Base-by-base conservation (phyloP, 306 rosid genomes). In the Prunus davidiana region DNA sequence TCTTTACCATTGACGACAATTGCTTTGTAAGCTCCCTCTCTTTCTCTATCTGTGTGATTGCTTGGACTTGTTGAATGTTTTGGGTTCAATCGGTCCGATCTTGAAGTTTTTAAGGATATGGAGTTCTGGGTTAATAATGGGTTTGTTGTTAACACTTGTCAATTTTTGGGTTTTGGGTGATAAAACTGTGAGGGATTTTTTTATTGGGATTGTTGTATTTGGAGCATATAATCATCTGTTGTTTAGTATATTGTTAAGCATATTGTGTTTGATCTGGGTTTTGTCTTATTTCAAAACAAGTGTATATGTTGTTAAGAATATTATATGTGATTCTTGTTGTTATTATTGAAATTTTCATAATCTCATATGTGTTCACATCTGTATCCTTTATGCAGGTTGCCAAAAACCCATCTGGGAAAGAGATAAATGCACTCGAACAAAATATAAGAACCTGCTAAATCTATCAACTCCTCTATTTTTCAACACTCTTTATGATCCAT, bases 401-500 rank as follows among this genome's bases (percentile, higher is more conserved):
- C 38, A 32, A 32, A 32, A 7, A 32, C 67, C 98, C 94, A 69
- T 71, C 89, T 68, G 96, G 94, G 30, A 86, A 87, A 80, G 82
- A 87, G 16, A 93, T 93, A 84, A 93, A 93, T 77, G 98, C 98
- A 3, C 96, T 90, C 64, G 91, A 93, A 88, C 96, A 93, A 85
- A 94, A 90, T 86, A 90, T 93, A 32, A 87, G 91, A 93, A 93
- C 75, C 83, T 90, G 49, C 84, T 90, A 25, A 1, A 78, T 73
- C 94, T 94, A 45, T 81, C 98, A 54, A 90, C 98, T 38, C 96
- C 98, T 24, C 5, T 41, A 57, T 93, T 93, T 86, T 93, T 93
- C 94, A 93, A 93, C 54, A 93, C 98, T 76, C 90, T 93, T 60
- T 93, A 93, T 28, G 94, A 93, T 71, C 98, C 98, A 8, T 93